A percentile compares a stretch with the other conserved stretches of the same genome.
phyloP scores from a whole-genome alignment of 108 stramenopile species.

The Pseudonitzschia multiseries region DNA sequence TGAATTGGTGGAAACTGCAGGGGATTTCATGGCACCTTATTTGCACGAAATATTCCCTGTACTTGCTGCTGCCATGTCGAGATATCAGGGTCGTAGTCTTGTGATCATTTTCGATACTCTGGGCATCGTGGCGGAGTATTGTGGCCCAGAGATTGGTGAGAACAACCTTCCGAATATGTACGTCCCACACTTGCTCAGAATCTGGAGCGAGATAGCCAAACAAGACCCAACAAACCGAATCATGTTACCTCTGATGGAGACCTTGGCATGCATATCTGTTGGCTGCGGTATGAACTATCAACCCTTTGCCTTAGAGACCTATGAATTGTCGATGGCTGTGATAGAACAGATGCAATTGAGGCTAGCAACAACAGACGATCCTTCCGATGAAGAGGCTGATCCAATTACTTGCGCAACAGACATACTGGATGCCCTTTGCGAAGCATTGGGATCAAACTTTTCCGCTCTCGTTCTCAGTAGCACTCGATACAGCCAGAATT shows the following conservation, averaged over 20 bases:
- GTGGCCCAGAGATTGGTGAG: conserved; percentile 80
- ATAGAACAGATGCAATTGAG: conserved; percentile 74
- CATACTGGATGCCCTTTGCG: conserved; percentile 86
- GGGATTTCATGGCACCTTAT: conserved; percentile 82
- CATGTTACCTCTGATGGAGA: conserved; percentile 87
- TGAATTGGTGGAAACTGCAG: conserved; percentile 76
- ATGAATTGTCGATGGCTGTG: conserved; percentile 76
- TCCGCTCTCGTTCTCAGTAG: conserved; percentile 70
- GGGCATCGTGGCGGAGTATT: conserved; percentile 82
- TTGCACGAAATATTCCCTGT: conserved; percentile 68
- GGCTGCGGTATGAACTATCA: conserved; percentile 81
- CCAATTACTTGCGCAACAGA: conserved; percentile 90
- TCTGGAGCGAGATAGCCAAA: conserved; percentile 57
- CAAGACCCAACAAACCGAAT: conserved; percentile 78
- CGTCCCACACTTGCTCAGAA: conserved; percentile 67
- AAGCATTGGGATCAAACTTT: conserved; percentile 85
- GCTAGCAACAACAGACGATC: conserved; percentile 56
- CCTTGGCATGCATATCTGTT: conserved; percentile 73
- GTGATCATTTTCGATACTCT: conserved; percentile 85
- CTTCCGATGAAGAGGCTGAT: conserved; percentile 80
- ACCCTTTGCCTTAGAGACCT: conserved; percentile 80
- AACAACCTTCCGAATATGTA: conserved; percentile 68
- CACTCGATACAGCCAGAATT: conserved; percentile 62
- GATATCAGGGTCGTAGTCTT: conserved; percentile 76
- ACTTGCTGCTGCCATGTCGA: conserved; percentile 63